Conservation (phyloP, 306 rosid genomes). For the Malus asiatica region DNA sequence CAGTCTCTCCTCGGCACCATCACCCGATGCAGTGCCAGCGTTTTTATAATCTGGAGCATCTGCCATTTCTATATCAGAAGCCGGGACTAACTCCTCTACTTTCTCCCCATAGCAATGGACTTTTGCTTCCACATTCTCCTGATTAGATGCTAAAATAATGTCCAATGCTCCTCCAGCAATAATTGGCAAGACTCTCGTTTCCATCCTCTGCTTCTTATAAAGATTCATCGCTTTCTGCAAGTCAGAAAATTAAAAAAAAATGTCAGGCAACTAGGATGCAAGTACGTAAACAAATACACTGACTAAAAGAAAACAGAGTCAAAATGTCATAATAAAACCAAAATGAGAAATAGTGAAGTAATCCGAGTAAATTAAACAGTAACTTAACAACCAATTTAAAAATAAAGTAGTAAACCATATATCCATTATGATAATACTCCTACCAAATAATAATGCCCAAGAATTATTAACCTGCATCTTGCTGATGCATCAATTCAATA, state of each 20-base stretch:
- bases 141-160: slow-evolving; percentile 30
- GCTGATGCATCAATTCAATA: not conserved
- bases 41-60: slow-evolving; percentile 29
- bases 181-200: slow-evolving; percentile 24
- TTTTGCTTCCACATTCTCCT: slow-evolving; percentile 33
- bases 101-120: slow-evolving; percentile 28
- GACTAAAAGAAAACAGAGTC: not conserved
- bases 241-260: slow-evolving; percentile 7
- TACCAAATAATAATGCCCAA: not conserved
- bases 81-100: slow-evolving; percentile 31
- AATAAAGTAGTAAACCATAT: too few relatives aligned
- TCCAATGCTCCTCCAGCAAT: slow-evolving; percentile 34
- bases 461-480: not conserved
- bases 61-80: slow-evolving; percentile 24
- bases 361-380: too few relatives aligned
- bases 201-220: slow-evolving; percentile 70
- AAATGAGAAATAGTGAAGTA: not conserved
- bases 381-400: too few relatives aligned
- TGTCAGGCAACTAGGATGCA: not conserved
- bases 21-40: slow-evolving; percentile 14
- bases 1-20: slow-evolving; percentile 27
- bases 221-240: slow-evolving; percentile 75
- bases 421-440: too few relatives aligned
- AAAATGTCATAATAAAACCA: not conserved
- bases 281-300: not conserved